phyloP scores from a whole-genome alignment of 495 filamentous ascomycete species.

The Achaetomiella virescens region DNA sequence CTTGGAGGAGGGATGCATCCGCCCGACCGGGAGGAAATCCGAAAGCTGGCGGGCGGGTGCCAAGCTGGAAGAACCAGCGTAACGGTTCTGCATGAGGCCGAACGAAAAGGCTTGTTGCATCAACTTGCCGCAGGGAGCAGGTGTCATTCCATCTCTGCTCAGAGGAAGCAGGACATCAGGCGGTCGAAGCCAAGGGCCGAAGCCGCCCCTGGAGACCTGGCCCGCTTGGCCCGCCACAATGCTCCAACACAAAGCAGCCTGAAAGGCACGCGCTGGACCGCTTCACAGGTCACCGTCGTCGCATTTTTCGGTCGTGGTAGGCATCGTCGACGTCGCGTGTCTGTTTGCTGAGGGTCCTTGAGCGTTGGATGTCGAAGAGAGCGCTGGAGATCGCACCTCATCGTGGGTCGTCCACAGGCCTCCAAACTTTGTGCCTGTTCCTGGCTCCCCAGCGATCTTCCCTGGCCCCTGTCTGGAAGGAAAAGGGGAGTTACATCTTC shows the following conservation, averaged over 20 bases:
- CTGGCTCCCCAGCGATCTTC: not conserved
- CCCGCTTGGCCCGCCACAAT: not conserved
- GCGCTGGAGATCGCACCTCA: not conserved
- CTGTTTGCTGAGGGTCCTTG: not conserved
- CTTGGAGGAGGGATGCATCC: not conserved
- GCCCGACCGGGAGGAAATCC: not conserved
- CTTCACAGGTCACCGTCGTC: no score
- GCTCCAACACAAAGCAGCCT: not conserved
- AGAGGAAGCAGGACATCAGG: not conserved
- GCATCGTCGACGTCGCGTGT: not conserved
- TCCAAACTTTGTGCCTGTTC: not conserved
- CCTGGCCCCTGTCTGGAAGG: not conserved
- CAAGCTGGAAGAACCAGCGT: no score
- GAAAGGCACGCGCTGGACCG: no score
- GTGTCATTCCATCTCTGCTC: no score
- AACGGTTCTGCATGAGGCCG: no score
- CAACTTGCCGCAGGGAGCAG: not conserved
- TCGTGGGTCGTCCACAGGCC: not conserved
- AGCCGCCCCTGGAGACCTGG: not conserved
- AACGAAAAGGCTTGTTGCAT: not conserved
- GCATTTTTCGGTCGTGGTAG: no score
- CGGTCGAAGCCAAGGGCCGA: not conserved
- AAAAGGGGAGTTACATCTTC: constrained; percentile 1
- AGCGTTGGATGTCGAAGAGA: not conserved
- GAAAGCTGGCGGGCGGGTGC: not conserved